These are phyloP conservation scores for Acer campestre DNA, from an alignment of 345 rosid species.

Conservation along the genomic window DNA sequence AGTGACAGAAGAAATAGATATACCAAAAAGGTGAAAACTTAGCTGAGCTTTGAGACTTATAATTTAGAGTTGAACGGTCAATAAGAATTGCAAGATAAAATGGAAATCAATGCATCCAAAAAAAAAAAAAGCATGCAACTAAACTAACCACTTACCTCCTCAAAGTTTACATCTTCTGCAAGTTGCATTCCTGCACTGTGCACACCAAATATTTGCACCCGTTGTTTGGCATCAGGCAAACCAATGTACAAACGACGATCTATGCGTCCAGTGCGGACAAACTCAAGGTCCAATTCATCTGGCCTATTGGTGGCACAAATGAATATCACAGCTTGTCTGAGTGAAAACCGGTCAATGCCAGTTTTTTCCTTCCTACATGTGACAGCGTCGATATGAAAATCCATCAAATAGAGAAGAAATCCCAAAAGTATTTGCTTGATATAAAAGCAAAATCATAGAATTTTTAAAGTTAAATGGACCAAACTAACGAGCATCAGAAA, in stretches of 20 bases:
- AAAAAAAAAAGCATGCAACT: neutral
- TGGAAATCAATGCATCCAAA: neutral
- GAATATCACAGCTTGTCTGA: slow-evolving; percentile 96
- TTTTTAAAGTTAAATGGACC: neutral
- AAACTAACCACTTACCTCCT: slow-evolving; percentile 46
- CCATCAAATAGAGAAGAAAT: neutral
- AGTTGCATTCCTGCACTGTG: slow-evolving; percentile 86
- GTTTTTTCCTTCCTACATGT: slow-evolving; percentile 77
- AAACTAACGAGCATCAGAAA: neutral
- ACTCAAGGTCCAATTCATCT: slow-evolving; percentile 93
- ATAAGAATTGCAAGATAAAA: neutral
- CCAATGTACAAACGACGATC: slow-evolving; percentile 96
- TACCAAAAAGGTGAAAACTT: slow-evolving; percentile 16
- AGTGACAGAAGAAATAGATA: slow-evolving; percentile 5
- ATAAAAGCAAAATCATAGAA: neutral
- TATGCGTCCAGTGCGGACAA: slow-evolving; percentile 90
- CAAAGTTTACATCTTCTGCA: slow-evolving; percentile 85
- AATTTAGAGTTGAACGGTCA: neutral
- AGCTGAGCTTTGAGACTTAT: slow-evolving; percentile 2
- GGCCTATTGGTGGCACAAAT: slow-evolving; percentile 98
- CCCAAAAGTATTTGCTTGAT: neutral
- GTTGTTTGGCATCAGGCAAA: slow-evolving; percentile 88
- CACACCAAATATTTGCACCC: slow-evolving; percentile 88
- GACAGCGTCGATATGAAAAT: slow-evolving; percentile 21
- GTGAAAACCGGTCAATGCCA: slow-evolving; percentile 86